phyloP scores from a whole-genome alignment of 2,329 filamentous ascomycete genomes.

The Venturia oleaginea region DNA sequence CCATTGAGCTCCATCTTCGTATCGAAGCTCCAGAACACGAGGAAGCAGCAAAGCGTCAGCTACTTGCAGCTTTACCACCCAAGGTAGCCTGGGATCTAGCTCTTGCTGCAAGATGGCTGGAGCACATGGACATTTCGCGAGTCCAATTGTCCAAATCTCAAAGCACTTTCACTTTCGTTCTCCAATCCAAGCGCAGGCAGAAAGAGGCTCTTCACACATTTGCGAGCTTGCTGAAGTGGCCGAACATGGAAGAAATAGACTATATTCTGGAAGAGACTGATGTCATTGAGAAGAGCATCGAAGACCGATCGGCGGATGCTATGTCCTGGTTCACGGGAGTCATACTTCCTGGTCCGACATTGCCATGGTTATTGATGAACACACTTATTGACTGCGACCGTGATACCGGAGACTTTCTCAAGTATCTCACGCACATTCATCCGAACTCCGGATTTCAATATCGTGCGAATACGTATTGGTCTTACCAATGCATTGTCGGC shows the following conservation, averaged over 20 bases:
- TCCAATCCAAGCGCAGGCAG: conserved; percentile 57
- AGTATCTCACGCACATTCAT: conserved; percentile 58
- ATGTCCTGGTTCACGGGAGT: conserved; percentile 72
- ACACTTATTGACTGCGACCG: conserved; percentile 66
- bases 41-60: conserved; percentile 55
- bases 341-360: conserved; percentile 59
- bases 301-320: conserved; percentile 59
- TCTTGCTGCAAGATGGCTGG: conserved; percentile 63
- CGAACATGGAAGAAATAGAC: conserved; percentile 58
- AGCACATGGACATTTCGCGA: conserved; percentile 58
- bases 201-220: conserved; percentile 61
- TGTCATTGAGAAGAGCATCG: conserved; percentile 33
- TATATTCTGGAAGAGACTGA: conserved; percentile 53
- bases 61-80: conserved; percentile 57
- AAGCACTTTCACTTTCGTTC: conserved; percentile 49
- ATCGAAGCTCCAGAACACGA: conserved; percentile 55
- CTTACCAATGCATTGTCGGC: conserved; percentile 60
- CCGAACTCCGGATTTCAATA: conserved; percentile 69
- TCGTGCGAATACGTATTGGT: conserved; percentile 70
- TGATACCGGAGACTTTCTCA: conserved; percentile 56
- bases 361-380: conserved; percentile 72
- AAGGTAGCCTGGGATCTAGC: conserved; percentile 65
- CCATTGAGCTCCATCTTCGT: conserved; percentile 61
- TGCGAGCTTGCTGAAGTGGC: conserved; percentile 66
- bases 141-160: conserved; percentile 39